Base-by-base conservation (phyloP, 192 early-diverging fungal genomes). In the Chytriomyces confervae region DNA sequence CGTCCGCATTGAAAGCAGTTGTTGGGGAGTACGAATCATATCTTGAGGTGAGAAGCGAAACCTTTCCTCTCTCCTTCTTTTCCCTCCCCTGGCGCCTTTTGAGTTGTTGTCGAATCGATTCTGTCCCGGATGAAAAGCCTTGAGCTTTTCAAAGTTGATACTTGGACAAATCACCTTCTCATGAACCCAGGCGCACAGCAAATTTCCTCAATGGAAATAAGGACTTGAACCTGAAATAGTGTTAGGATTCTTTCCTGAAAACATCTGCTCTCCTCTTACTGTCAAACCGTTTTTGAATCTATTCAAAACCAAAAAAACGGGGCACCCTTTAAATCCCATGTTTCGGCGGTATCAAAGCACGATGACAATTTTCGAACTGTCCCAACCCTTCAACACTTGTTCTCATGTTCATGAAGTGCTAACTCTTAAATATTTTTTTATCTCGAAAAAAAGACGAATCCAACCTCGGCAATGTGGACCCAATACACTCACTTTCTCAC, bases 401-500 rank as follows among this genome's bases (percentile, higher is more conserved):
- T 18, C 0, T 64, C 18, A 18, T 5, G 3, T 18, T 29, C 27
- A 64, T 43, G 20, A 16, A 16, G 62, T 48, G 8, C 36, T 36
- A 3, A 36, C 36, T 4, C 6, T 27, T 18, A 23, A 23, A 29
- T 36, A 20, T 36, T 24, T 36, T 24, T 36, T 1, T 1, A 3
- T 36, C 36, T 36, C 36, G 2, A 36, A 36, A 36, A 36, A 18
- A 50, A 82, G 62, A 83, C 83, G 43, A 44, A 85, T 24, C 69
- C 84, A 16, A 66, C 79, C 7, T 74, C 84, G 5, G 85, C 71
- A 24, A 90, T 92, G 88, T 92, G 90, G 89, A 80, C 82, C 61
- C 61, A 82, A 69, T 95, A 92, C 81, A 80, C 87, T 13, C 69
- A 79, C 7, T 95, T 95, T 76, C 80, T 94, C 77, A 67, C 47